These are phyloP conservation scores for Ophiocordyceps unilateralis DNA, from an alignment of 2,329 filamentous ascomycete species.

Conservation along the genomic window DNA sequence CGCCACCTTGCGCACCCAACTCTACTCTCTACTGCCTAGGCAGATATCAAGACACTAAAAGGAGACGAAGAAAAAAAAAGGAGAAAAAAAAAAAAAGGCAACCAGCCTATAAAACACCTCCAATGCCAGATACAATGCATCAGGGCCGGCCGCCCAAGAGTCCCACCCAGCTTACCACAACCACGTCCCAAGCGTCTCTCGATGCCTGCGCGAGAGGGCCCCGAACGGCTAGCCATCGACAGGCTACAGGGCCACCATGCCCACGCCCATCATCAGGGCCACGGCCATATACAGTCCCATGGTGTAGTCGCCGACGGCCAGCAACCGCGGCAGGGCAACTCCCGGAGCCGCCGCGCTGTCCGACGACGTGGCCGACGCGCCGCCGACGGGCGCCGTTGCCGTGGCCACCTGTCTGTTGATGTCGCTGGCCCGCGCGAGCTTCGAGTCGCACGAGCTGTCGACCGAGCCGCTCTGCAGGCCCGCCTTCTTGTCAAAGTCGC, in stretches of 20 bases:
- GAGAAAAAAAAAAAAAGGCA: conserved; percentile 5
- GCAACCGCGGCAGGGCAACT: conserved; percentile 18
- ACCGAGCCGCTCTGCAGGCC: conserved; percentile 28
- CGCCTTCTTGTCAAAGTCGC: conserved; percentile 55
- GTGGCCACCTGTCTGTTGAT: conserved; percentile 29
- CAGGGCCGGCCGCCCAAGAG: no score
- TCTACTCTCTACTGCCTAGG: no score
- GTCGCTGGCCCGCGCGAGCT: conserved; percentile 46
- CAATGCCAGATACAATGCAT: conserved; percentile 13
- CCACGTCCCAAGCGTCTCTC: no score
- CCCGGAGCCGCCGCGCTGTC: conserved; percentile 20
- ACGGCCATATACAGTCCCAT: conserved; percentile 33
- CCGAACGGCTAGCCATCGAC: no score
- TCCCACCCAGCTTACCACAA: not conserved
- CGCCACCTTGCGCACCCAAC: not conserved
- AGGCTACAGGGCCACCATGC: conserved; percentile 35
- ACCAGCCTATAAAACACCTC: conserved; percentile 8
- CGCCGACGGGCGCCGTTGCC: conserved; percentile 21
- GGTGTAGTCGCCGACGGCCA: conserved; percentile 28
- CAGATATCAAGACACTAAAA: no score
- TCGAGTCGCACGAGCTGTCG: conserved; percentile 34
- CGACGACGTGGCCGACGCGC: conserved; percentile 1
- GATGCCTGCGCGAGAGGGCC: no score
- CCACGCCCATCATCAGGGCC: conserved; percentile 33
- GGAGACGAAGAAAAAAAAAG: not conserved